Conservation (phyloP, 257 asterid genomes). For the Solanum paucissectum region DNA sequence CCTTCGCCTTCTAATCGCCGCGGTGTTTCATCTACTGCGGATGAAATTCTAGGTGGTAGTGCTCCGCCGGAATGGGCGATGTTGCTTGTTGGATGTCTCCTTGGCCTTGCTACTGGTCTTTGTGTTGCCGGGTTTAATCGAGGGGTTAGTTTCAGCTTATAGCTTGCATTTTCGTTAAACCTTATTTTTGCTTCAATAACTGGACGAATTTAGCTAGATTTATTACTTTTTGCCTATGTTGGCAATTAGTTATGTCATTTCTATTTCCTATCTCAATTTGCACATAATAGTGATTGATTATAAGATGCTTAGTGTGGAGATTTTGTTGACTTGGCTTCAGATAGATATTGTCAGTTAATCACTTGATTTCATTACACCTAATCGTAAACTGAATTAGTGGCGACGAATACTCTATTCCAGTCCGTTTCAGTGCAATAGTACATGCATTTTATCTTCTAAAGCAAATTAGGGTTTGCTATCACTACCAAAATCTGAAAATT, state of each 20-base stretch:
- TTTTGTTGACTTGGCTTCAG: not conserved
- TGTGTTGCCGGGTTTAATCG: slow-evolving; percentile 90
- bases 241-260: not conserved
- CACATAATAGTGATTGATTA: not conserved
- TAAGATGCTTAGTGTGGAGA: not conserved
- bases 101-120: slow-evolving; percentile 92
- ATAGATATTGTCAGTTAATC: not conserved
- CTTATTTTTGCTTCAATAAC: not conserved
- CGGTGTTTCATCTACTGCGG: not conserved
- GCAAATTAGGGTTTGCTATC: not conserved
- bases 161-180: not conserved
- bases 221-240: not conserved
- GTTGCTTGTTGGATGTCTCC: slow-evolving; percentile 83
- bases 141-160: slow-evolving; percentile 52
- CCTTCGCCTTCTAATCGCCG: slow-evolving; percentile 35
- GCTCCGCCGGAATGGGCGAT: slow-evolving; percentile 99
- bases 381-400: not conserved
- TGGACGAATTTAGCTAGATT: not conserved
- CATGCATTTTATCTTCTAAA: not conserved
- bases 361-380: not conserved
- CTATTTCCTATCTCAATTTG: not conserved
- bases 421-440: not conserved
- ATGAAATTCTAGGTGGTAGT: slow-evolving; percentile 63
- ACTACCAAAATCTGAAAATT: not conserved
- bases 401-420: not conserved